These are phyloP conservation scores for Anthostomella pinea DNA, from an alignment of 2,329 filamentous ascomycete species.

Conservation along the genomic window DNA sequence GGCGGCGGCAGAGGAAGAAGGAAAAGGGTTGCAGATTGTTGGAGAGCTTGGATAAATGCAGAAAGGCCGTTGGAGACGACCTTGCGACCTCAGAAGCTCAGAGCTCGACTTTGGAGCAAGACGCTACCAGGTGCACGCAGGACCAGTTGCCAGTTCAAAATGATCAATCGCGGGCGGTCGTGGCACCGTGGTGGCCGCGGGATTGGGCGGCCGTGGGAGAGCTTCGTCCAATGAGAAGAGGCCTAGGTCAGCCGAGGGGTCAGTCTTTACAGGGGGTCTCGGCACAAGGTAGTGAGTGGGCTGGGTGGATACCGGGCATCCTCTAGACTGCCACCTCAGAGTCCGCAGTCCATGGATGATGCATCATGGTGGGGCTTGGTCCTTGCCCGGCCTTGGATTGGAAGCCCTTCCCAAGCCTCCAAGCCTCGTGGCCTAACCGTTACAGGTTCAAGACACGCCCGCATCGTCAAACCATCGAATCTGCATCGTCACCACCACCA, in stretches of 20 bases:
- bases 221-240: slow-evolving; percentile 22
- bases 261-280: slow-evolving; percentile 22
- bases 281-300: too few species aligned
- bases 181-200: too few species aligned
- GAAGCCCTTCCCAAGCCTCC: not conserved
- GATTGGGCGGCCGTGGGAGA: too few species aligned
- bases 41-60: slow-evolving; percentile 16
- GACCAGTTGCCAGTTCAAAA: too few species aligned
- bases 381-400: too few species aligned
- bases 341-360: too few species aligned
- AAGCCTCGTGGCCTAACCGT: slow-evolving; percentile 4
- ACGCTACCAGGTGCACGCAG: slow-evolving; percentile 19
- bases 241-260: slow-evolving; percentile 21
- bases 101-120: slow-evolving; percentile 24
- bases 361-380: too few species aligned
- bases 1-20: slow-evolving; percentile 6
- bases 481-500: slow-evolving; percentile 1
- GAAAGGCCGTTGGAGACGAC: slow-evolving; percentile 10
- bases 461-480: not conserved
- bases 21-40: slow-evolving; percentile 2
- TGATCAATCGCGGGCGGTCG: too few species aligned
- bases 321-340: too few species aligned
- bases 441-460: not conserved
- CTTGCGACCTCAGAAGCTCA: slow-evolving; percentile 17
- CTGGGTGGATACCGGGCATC: too few species aligned